These are phyloP conservation scores for Rhododendron vialii DNA, from an alignment of 148 eudicot genomes.

Conservation along the genomic window DNA sequence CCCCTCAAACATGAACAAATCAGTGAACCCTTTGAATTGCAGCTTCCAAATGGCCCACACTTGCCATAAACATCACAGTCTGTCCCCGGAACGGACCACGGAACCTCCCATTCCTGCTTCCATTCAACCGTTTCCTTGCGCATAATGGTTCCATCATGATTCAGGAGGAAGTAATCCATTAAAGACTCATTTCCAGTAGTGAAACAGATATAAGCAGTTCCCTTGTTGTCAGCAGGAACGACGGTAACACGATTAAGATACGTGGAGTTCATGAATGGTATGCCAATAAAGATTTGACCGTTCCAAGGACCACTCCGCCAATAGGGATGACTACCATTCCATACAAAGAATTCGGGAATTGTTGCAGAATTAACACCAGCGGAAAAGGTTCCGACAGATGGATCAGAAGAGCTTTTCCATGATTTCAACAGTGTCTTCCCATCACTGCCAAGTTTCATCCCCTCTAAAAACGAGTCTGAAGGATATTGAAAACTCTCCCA, in stretches of 20 bases:
- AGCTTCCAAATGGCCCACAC: slow-evolving; percentile 58
- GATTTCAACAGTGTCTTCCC: slow-evolving; percentile 11
- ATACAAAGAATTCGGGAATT: slow-evolving; percentile 21
- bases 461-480: background rate
- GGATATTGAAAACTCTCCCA: slow-evolving; percentile 17
- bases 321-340: slow-evolving; percentile 27
- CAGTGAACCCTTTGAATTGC: slow-evolving; percentile 28
- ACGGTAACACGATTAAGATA: background rate
- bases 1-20: slow-evolving; percentile 52
- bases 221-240: slow-evolving; percentile 11
- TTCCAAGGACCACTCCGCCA: slow-evolving; percentile 48
- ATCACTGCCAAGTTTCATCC: slow-evolving; percentile 1
- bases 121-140: no score
- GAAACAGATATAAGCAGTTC: slow-evolving; percentile 6
- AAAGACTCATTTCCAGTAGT: background rate
- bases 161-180: slow-evolving; percentile 9
- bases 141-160: slow-evolving; percentile 14
- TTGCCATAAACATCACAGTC: slow-evolving; percentile 42
- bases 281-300: slow-evolving; percentile 23
- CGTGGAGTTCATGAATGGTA: background rate
- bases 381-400: slow-evolving; percentile 33
- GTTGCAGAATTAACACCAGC: slow-evolving; percentile 9
- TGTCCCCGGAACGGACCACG: background rate
- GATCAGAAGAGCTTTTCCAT: slow-evolving; percentile 39
- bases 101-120: slow-evolving; percentile 13